These are phyloP conservation scores for Phalaenopsis aphrodite DNA, from an alignment of 106 monocot species.

Conservation along the genomic window DNA sequence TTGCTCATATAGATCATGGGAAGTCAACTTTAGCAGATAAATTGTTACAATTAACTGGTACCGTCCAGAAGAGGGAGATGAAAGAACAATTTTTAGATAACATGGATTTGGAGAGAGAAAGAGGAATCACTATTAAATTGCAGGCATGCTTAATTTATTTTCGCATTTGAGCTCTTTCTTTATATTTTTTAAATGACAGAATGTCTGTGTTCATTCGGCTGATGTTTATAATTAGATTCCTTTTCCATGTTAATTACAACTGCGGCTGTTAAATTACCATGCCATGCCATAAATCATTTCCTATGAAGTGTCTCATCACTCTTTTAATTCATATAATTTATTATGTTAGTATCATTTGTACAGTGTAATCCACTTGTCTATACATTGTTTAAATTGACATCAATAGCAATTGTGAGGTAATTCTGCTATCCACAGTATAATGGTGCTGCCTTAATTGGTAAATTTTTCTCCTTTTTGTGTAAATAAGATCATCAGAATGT, in stretches of 20 bases:
- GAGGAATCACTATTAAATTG: conserved; percentile 96
- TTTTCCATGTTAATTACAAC: neutral
- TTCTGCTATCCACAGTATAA: too few species aligned
- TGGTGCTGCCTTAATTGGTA: too few species aligned
- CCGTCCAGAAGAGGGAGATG: conserved; percentile 93
- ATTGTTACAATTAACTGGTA: conserved; percentile 78
- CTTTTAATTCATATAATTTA: neutral
- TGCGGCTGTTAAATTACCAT: neutral
- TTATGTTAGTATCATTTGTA: neutral
- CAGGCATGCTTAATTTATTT: conserved; percentile 37
- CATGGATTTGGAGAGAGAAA: conserved; percentile 96
- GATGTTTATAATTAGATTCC: neutral
- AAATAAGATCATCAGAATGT: neutral
- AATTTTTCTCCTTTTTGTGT: neutral
- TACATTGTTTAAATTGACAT: neutral
- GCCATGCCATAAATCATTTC: neutral
- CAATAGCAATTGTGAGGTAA: neutral
- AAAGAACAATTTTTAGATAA: conserved; percentile 98
- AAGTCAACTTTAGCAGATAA: conserved; percentile 98
- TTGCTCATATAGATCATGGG: conserved; percentile 98
- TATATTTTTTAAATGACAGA: neutral
- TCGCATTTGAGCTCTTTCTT: neutral
- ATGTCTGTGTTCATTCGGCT: neutral
- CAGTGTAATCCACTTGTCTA: neutral
- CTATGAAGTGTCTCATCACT: neutral